These are phyloP conservation scores for Paraurostyla sp. DNA, from an alignment of 73 alveolate species.

Conservation along the genomic window DNA sequence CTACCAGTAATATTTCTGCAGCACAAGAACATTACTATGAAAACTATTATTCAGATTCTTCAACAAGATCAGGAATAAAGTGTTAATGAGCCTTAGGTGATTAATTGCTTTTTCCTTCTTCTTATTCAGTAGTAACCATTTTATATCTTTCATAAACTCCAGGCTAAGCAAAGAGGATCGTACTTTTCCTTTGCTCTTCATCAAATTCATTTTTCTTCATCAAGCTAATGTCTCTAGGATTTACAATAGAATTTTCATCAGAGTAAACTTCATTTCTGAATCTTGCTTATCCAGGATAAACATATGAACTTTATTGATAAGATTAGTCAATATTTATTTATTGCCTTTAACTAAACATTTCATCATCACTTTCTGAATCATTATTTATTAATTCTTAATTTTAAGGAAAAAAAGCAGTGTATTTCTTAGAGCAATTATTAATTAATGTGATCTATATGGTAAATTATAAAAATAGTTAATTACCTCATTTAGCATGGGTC, in stretches of 20 bases:
- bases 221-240: too few species aligned
- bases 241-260: too few species aligned
- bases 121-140: neutral
- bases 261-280: neutral
- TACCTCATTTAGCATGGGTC: too few species aligned
- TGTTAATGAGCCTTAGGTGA: neutral
- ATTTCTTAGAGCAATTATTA: neutral
- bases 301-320: neutral
- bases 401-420: neutral
- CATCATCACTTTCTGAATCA: neutral
- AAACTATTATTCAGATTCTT: neutral
- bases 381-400: neutral
- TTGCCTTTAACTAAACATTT: neutral
- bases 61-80: neutral
- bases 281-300: neutral
- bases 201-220: neutral
- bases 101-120: neutral
- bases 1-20: neutral
- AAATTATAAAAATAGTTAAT: neutral
- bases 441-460: neutral
- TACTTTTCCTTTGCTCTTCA: neutral
- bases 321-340: too few species aligned
- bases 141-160: too few species aligned
- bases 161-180: neutral
- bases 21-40: neutral